Conservation (phyloP, 352 stramenopile genomes). For the Globisporangium echinulatum region DNA sequence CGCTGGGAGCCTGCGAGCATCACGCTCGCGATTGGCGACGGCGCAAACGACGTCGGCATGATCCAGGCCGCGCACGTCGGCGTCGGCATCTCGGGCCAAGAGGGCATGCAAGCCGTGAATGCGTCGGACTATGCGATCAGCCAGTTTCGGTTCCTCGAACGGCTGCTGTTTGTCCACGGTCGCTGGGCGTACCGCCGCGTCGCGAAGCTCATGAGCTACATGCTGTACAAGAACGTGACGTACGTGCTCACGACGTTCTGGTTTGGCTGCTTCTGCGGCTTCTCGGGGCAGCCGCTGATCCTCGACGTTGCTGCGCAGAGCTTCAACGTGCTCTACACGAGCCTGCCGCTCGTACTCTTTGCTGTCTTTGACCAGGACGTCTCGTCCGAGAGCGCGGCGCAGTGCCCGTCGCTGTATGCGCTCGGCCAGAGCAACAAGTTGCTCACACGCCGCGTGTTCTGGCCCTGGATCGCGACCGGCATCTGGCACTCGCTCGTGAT, state of each 20-base stretch:
- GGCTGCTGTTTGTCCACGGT: slow-evolving; percentile 90
- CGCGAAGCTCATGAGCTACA: slow-evolving; percentile 91
- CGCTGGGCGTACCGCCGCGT: slow-evolving; percentile 90
- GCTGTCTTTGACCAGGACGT: slow-evolving; percentile 78
- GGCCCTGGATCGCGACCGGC: slow-evolving; percentile 79
- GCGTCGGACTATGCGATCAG: slow-evolving; percentile 91
- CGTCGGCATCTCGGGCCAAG: slow-evolving; percentile 89
- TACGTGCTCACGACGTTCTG: slow-evolving; percentile 81
- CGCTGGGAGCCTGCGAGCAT: slow-evolving; percentile 60
- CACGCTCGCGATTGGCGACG: slow-evolving; percentile 92
- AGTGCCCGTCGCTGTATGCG: slow-evolving; percentile 61
- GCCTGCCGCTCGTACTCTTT: slow-evolving; percentile 66
- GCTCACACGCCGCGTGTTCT: slow-evolving; percentile 57
- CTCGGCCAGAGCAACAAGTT: slow-evolving; percentile 67
- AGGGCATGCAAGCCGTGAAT: slow-evolving; percentile 92
- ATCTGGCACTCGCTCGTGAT: slow-evolving; percentile 79
- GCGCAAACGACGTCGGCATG: slow-evolving; percentile 96
- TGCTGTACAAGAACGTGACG: slow-evolving; percentile 94
- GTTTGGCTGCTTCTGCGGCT: slow-evolving; percentile 76
- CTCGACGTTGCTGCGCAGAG: slow-evolving; percentile 72
- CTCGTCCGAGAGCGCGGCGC: slow-evolving; percentile 49
- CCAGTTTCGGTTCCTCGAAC: slow-evolving; percentile 92
- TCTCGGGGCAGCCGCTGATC: slow-evolving; percentile 74
- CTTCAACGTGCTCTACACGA: slow-evolving; percentile 83
- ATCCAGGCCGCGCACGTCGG: slow-evolving; percentile 91